Evolutionary conservation across 805 yeast species (phyloP).

Genomic region (Schwanniomyces pseudopolymorphus): DNA sequence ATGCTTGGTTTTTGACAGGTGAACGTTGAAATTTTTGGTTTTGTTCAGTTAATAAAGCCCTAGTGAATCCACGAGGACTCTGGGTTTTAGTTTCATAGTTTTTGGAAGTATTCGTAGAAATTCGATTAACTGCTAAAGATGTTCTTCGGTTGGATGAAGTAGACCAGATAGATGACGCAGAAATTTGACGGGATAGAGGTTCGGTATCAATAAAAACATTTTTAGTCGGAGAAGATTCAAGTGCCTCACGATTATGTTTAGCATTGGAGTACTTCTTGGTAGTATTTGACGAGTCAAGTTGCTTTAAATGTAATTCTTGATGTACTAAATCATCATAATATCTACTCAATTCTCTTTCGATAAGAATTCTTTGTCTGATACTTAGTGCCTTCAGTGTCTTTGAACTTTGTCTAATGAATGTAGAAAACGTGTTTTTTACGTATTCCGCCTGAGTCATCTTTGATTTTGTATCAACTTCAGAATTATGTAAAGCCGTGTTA

Average conservation of each 20-base stretch:
- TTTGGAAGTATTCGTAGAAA: constrained; percentile 24
- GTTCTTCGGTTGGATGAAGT: constrained; percentile 20
- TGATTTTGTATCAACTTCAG: constrained; percentile 36
- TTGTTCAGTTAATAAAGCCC: constrained; percentile 37
- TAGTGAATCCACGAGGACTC: constrained; percentile 31
- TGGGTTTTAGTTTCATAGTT: constrained; percentile 4
- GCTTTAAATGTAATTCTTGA: constrained; percentile 41
- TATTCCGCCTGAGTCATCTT: constrained; percentile 42
- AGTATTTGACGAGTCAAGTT: constrained; percentile 1
- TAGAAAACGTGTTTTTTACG: constrained; percentile 40
- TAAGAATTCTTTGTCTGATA: constrained; percentile 41
- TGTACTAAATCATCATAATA: constrained; percentile 44
- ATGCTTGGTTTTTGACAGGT: constrained; percentile 10
- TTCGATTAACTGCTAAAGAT: constrained; percentile 31
- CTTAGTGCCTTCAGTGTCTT: constrained; percentile 25
- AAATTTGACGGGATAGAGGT: constrained; percentile 22
- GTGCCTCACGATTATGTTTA: not conserved
- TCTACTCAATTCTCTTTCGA: constrained; percentile 43
- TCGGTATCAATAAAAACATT: not conserved
- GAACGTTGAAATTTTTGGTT: constrained; percentile 13
- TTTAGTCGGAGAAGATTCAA: not conserved
- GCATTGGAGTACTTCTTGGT: not conserved
- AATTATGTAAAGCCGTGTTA: constrained; percentile 75
- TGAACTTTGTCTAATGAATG: constrained; percentile 39
- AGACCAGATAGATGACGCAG: constrained; percentile 39